Evolutionary conservation across 2,329 filamentous ascomycete genomes (phyloP).

Genomic region (Purpureocillium lavendulum): DNA sequence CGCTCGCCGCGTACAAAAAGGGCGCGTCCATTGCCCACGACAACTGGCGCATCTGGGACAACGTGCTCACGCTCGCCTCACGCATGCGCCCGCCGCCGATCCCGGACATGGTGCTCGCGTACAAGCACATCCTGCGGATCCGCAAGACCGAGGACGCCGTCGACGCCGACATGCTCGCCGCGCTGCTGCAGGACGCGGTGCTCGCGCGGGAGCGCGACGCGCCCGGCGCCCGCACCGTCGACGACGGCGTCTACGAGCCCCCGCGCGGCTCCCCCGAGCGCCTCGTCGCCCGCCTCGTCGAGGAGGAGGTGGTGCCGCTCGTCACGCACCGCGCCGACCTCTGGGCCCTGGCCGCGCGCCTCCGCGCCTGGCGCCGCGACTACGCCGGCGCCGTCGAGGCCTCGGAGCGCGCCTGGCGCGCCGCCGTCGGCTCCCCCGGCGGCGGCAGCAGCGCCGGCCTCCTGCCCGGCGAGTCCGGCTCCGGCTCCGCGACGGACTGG

Average conservation of each 20-base stretch:
- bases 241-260: slow-evolving; percentile 21
- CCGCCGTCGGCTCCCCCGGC: slow-evolving; percentile 47
- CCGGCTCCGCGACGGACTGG: slow-evolving; percentile 20
- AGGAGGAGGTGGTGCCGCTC: slow-evolving; percentile 67
- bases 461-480: slow-evolving; percentile 25
- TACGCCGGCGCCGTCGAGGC: slow-evolving; percentile 68
- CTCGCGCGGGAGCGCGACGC: slow-evolving; percentile 24
- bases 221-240: slow-evolving; percentile 6
- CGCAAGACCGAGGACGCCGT: slow-evolving; percentile 71
- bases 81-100: slow-evolving; percentile 69
- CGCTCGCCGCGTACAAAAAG: slow-evolving; percentile 77
- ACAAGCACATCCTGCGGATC: slow-evolving; percentile 68
- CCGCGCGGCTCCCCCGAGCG: slow-evolving; percentile 52
- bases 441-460: slow-evolving; percentile 29
- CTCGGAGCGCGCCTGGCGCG: slow-evolving; percentile 84
- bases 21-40: slow-evolving; percentile 76
- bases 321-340: slow-evolving; percentile 73
- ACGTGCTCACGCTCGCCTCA: slow-evolving; percentile 79
- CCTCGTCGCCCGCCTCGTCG: slow-evolving; percentile 63
- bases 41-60: slow-evolving; percentile 94
- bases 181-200: slow-evolving; percentile 65
- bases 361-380: slow-evolving; percentile 66
- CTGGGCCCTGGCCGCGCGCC: slow-evolving; percentile 65
- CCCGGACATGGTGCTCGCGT: slow-evolving; percentile 65
- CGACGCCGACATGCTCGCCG: slow-evolving; percentile 63